These are phyloP conservation scores for Stygiomarasmius scandens DNA, from an alignment of 1,284 basidiomycete genomes.

Conservation along the genomic window DNA sequence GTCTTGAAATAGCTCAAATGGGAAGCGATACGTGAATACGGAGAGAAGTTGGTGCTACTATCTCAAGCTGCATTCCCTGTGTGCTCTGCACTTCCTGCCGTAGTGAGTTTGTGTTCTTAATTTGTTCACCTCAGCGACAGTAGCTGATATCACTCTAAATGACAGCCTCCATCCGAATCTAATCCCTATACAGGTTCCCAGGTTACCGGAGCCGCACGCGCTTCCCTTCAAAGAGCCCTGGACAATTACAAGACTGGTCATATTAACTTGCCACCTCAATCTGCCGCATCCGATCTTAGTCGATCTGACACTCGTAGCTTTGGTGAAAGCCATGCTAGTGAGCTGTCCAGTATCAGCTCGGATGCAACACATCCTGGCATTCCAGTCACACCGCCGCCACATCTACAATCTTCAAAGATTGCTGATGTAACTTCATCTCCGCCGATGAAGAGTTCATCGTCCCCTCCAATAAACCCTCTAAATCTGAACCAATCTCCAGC, in stretches of 20 bases:
- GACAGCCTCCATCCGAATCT: slow-evolving; percentile 50
- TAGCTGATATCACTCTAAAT: background rate
- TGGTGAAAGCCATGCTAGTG: slow-evolving; percentile 76
- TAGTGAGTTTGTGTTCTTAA: slow-evolving; percentile 23
- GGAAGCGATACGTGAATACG: slow-evolving; percentile 49
- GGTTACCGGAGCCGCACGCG: slow-evolving; percentile 67
- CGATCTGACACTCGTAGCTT: slow-evolving; percentile 78
- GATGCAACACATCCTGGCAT: slow-evolving; percentile 35
- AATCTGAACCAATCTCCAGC: slow-evolving; percentile 60
- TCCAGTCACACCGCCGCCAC: slow-evolving; percentile 44
- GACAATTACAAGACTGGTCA: slow-evolving; percentile 75
- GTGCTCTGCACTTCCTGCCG: slow-evolving; percentile 57
- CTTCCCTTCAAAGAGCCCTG: slow-evolving; percentile 73
- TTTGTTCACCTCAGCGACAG: background rate
- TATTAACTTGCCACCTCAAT: slow-evolving; percentile 50
- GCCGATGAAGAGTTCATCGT: slow-evolving; percentile 27
- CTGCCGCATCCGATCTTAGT: slow-evolving; percentile 53
- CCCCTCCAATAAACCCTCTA: slow-evolving; percentile 54
- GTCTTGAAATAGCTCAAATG: slow-evolving; percentile 2
- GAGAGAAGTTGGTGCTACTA: slow-evolving; percentile 73
- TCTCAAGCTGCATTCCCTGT: slow-evolving; percentile 69
- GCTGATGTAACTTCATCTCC: slow-evolving; percentile 16
- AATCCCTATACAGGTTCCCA: slow-evolving; percentile 63
- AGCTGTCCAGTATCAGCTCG: slow-evolving; percentile 60
- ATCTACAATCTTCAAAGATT: slow-evolving; percentile 17